Percentiles rank a stretch among this genome's conserved stretches.
Conservation (phyloP, 2,329 filamentous ascomycete genomes). For the Beauveria caledonica region DNA sequence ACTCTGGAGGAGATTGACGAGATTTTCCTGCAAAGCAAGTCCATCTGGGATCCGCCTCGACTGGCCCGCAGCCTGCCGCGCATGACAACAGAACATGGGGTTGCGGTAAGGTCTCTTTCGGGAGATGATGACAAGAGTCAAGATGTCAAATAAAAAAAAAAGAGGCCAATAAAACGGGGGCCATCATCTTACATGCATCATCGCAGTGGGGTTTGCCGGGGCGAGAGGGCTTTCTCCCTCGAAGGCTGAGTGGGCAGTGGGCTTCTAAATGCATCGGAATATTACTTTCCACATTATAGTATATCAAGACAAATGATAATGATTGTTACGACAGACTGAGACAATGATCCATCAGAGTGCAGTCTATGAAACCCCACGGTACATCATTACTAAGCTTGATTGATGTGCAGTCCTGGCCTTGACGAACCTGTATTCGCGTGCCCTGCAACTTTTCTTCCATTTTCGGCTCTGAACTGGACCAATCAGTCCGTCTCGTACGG, state of each 20-base stretch:
- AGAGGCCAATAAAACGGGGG: background rate
- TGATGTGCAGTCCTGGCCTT: no score
- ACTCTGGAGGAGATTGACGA: conserved; percentile 55
- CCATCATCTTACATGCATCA: background rate
- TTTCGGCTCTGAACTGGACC: no score
- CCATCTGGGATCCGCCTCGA: conserved; percentile 11
- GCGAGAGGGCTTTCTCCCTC: background rate
- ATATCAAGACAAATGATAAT: background rate
- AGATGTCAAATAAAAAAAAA: background rate
- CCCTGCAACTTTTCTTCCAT: no score
- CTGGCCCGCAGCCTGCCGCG: conserved; percentile 6
- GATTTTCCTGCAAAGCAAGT: conserved; percentile 18
- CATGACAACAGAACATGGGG: background rate
- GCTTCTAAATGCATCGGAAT: background rate
- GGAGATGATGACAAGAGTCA: background rate
- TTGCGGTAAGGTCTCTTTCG: background rate
- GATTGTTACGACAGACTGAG: background rate
- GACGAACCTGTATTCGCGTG: background rate
- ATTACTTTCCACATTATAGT: background rate
- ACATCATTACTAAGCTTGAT: no score
- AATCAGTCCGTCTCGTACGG: no score
- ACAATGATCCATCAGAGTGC: background rate
- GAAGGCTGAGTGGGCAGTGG: background rate
- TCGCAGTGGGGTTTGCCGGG: background rate
- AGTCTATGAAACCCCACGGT: background rate